phyloP scores from a whole-genome alignment of 1,139 yeast genomes.

The Taiozyma onychis region DNA sequence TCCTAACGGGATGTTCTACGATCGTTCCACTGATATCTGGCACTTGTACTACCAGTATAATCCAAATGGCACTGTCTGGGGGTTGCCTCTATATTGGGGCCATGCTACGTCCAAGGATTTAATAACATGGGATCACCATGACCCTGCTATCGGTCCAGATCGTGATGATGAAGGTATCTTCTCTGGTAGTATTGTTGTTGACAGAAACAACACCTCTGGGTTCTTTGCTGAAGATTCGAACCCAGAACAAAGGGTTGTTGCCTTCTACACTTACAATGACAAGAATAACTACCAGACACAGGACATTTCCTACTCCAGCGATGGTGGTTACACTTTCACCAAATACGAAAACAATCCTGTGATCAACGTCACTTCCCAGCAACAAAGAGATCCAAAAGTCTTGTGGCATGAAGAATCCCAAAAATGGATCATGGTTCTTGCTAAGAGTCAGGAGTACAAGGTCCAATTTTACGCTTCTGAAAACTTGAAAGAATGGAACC shows the following conservation, averaged over 20 bases:
- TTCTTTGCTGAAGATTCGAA: conserved; percentile 25
- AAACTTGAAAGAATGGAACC: conserved; percentile 28
- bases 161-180: conserved; percentile 27
- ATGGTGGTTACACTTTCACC: conserved; percentile 32
- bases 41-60: conserved; percentile 33
- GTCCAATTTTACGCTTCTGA: conserved; percentile 29
- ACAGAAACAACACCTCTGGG: conserved; percentile 32
- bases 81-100: conserved; percentile 31
- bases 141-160: conserved; percentile 27
- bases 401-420: conserved; percentile 30
- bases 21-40: conserved; percentile 19
- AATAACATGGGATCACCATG: conserved; percentile 28
- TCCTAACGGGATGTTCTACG: conserved; percentile 26
- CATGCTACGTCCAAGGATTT: conserved; percentile 32
- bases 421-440: conserved; percentile 34
- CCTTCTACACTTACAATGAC: conserved; percentile 29
- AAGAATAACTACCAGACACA: conserved; percentile 26
- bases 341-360: conserved; percentile 30
- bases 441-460: conserved; percentile 29
- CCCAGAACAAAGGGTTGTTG: conserved; percentile 30
- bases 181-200: conserved; percentile 33
- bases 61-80: conserved; percentile 27
- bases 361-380: conserved; percentile 25
- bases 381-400: conserved; percentile 38
- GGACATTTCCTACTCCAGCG: conserved; percentile 29